A percentile compares a stretch with the other conserved stretches of the same genome.
Evolutionary conservation across 2,329 filamentous ascomycete genomes (phyloP).

Genomic region (Cryoendolithus antarcticus): DNA sequence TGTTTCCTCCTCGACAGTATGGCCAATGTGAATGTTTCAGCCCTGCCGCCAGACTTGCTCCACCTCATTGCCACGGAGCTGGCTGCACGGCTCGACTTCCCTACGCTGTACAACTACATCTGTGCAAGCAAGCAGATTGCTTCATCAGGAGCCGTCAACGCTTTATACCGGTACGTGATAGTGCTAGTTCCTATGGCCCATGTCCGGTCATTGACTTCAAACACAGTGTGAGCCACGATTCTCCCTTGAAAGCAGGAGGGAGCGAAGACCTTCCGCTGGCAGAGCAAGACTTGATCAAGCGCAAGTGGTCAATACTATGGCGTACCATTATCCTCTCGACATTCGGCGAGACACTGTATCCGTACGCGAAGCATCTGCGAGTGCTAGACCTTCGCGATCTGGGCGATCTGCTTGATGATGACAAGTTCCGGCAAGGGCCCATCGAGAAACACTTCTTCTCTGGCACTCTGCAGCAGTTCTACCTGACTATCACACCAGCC

Average conservation of each 20-base stretch:
- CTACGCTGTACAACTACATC: constrained; percentile 48
- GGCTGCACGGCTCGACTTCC: constrained; percentile 43
- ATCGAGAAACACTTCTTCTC: constrained; percentile 47
- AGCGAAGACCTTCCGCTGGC: constrained; percentile 27
- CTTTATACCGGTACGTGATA: constrained; percentile 48
- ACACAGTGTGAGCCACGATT: constrained; percentile 19
- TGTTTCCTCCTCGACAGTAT: not conserved
- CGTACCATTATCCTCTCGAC: constrained; percentile 55
- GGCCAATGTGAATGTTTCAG: constrained; percentile 4
- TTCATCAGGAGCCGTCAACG: constrained; percentile 43
- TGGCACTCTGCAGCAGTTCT: constrained; percentile 33
- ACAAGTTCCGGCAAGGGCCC: constrained; percentile 42
- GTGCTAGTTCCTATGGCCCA: not conserved
- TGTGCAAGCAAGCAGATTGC: constrained; percentile 44
- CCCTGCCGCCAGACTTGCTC: constrained; percentile 47
- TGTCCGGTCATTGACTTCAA: too few species aligned
- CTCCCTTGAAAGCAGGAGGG: constrained; percentile 34
- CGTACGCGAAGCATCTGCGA: constrained; percentile 58
- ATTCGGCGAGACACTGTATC: constrained; percentile 48
- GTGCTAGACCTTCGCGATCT: constrained; percentile 52
- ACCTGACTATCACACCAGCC: constrained; percentile 21
- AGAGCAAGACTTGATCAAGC: constrained; percentile 35
- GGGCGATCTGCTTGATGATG: constrained; percentile 46
- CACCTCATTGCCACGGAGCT: constrained; percentile 50
- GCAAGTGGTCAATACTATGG: constrained; percentile 54